Evolutionary conservation across 768 basidiomycete species (phyloP), one percentile per base, ranked within the genome.

Genomic region (Serpula lacrymans): DNA sequence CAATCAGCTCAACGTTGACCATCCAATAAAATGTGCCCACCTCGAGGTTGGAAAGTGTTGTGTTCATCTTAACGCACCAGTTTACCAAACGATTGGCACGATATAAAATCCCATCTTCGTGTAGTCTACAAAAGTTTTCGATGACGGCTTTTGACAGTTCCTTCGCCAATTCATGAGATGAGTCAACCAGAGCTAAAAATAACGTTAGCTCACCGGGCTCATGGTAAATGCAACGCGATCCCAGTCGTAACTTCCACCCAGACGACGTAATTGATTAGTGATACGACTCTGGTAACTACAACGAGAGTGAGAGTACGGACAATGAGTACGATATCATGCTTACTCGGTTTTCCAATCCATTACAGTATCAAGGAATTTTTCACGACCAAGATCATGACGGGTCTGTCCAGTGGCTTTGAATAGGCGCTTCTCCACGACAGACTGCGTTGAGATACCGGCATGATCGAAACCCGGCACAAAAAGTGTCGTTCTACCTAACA

Each of bases 291-390:
- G 94, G 59, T 98, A 99, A 43, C 92, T 95, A 45, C 3, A 22
- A 10, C 6, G 12, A 30, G n/a, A 13, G 18, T 49, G 17, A 50
- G 34, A 13, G 13, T 7, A 27, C 37, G 27, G 18, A 29, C 26
- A 21, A 18, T 12, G 10, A 2, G 31, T 6, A n/a, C 5, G 36
- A 27, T 8, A 21, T n/a, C 32, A 42, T 1, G 72, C 88, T 37
- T 49, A 95, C 90, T 95, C 91, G 51, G 93, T 88, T 62, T 96
- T 98, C 96, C 96, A 99, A 21, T 86, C 85, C 82, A 84, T 84
- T 21, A 97, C 93, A 41, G 82, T 88, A 48, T 84, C 80, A 49
- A 99, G 57, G 65, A 99, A 97, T 53, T 74, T 80, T 52, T 95
- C 91, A 32, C 96, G 80, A 1, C 96, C 96, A n/a, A 97, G 76